These are phyloP conservation scores for Stephania japonica DNA, from an alignment of 164 flowering plant species.

Conservation along the genomic window DNA sequence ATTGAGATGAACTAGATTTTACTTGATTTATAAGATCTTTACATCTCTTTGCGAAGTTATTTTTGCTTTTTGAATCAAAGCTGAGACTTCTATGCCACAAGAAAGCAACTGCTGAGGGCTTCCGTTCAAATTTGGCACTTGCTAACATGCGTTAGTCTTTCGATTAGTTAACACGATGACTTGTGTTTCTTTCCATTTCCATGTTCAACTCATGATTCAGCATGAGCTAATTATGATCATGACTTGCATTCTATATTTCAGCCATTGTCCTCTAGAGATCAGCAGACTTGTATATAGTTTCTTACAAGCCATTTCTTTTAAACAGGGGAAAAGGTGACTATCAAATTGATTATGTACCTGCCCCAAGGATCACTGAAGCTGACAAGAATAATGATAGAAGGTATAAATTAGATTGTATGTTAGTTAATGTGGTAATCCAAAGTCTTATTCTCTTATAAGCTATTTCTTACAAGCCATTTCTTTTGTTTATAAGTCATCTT, in stretches of 20 bases:
- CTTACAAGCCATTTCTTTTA: constrained; percentile 1
- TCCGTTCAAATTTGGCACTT: background rate
- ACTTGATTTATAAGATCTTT: no score
- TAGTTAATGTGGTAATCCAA: background rate
- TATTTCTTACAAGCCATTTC: no score
- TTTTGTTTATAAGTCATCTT: no score
- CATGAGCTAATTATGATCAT: background rate
- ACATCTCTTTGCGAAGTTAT: no score
- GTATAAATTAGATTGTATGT: constrained; percentile 25
- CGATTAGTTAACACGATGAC: background rate
- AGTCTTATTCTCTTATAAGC: no score
- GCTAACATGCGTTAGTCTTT: background rate
- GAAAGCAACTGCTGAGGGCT: background rate
- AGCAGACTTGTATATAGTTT: background rate
- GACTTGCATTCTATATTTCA: background rate
- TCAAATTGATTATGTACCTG: constrained; percentile 81
- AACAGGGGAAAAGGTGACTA: constrained; percentile 87
- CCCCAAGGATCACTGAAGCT: constrained; percentile 92
- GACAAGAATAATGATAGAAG: constrained; percentile 78
- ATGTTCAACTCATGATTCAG: constrained; percentile 5
- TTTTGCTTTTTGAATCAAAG: background rate
- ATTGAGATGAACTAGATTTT: no score
- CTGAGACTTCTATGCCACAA: background rate
- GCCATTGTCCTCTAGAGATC: background rate
- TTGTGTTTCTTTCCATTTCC: background rate